Evolutionary conservation across 1,284 basidiomycete species (phyloP), one percentile per base, ranked within the genome.

Genomic region (Austropuccinia psidii): DNA sequence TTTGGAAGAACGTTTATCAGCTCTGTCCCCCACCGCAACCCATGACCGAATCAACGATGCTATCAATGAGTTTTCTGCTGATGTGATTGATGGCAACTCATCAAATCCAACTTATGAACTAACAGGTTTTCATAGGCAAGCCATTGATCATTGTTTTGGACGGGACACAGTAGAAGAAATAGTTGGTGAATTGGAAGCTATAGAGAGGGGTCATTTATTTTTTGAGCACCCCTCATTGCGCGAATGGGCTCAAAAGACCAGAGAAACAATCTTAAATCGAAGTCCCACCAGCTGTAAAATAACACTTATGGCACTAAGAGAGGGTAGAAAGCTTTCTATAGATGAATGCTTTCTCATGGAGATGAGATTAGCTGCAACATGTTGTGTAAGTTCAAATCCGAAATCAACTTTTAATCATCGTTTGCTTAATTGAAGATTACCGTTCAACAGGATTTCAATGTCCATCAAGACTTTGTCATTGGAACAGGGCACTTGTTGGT

Each of bases 281-380:
- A 93, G 91, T 80, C 93, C 93, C 4, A 95, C 93, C 1, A 93
- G 91, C 78, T 84, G 96, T 78, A 91, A 90, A 79, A 88, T 97
- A 33, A 87, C 93, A 21, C 83, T 97, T 21, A 82, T 85, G 77
- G 90, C 90, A 13, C 86, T 93, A 75, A 86, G 89, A 64, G 83
- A 84, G 75, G 92, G 90, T 17, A 86, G 84, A 78, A 81, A 82
- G 3, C 82, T 88, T 81, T 75, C 84, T 19, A 83, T 96, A 57
- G 83, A 85, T 27, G 84, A 89, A 74, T 87, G 86, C 5, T 83
- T 96, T 75, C 83, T 89, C 77, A 91, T 90, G 87, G 93, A 94
- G 80, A 82, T 89, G 78, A 86, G 85, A 77, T 88, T 93, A 77
- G 89, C 89, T 55, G 86, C 87, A 41, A 90, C 89, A 19, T 91